Evolutionary conservation across 306 rosid genomes (phyloP).

Genomic region (Delonix regia): DNA sequence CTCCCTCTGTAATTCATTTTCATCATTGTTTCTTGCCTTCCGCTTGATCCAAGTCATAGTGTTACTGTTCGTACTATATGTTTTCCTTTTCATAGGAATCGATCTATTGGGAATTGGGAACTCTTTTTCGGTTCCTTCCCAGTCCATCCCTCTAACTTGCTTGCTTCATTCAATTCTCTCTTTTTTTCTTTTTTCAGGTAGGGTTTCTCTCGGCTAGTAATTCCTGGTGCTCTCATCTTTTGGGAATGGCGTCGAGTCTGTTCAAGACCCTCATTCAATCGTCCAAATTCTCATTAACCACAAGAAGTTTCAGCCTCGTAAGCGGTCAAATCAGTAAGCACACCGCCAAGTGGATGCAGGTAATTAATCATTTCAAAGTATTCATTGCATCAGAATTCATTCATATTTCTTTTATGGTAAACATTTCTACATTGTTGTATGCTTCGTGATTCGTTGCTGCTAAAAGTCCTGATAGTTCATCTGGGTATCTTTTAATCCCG

Average conservation of each 20-base stretch:
- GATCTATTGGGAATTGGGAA: not conserved
- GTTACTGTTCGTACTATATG: not conserved
- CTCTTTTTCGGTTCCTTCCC: not conserved
- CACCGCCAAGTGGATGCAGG: slow-evolving; percentile 96
- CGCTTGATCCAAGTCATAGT: not conserved
- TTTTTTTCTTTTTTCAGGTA: not conserved
- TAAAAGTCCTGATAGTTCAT: not conserved
- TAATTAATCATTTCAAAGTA: not conserved
- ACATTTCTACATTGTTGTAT: not conserved
- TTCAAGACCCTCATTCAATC: slow-evolving; percentile 65
- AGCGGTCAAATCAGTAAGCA: slow-evolving; percentile 63
- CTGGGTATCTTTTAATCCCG: not conserved
- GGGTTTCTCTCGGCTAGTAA: not conserved
- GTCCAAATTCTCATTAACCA: slow-evolving; percentile 42
- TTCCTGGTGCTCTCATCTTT: not conserved
- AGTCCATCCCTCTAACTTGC: not conserved
- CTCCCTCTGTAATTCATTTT: not conserved
- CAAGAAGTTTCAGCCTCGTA: slow-evolving; percentile 63
- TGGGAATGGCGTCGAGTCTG: slow-evolving; percentile 73
- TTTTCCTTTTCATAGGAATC: not conserved
- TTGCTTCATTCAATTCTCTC: not conserved
- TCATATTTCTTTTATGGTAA: not conserved
- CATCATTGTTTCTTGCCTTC: not conserved
- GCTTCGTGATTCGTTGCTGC: not conserved
- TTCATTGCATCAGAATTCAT: not conserved